Conservation (phyloP, 1,284 basidiomycete species). For the Gastroboletus turbinatus region DNA sequence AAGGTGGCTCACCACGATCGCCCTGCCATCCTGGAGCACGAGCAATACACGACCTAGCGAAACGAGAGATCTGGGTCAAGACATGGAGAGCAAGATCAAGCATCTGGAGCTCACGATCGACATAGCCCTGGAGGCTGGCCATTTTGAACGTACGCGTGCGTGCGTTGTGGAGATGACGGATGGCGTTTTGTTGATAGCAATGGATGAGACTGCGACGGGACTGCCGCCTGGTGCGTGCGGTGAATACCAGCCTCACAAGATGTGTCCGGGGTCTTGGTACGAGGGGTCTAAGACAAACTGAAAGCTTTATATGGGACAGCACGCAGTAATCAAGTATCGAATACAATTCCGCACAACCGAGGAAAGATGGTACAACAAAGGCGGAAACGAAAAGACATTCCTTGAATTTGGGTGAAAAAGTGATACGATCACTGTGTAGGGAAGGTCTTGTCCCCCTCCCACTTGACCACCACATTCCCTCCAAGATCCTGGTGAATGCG, state of each 20-base stretch:
- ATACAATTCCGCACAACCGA: not conserved
- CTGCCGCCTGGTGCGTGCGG: not conserved
- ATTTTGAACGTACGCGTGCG: conserved; percentile 39
- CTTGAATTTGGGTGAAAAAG: not conserved
- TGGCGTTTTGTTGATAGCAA: not conserved
- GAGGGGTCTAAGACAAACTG: not conserved
- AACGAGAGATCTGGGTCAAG: conserved; percentile 1
- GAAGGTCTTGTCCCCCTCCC: conserved; percentile 13
- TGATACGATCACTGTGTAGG: not conserved
- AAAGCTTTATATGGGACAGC: too few relatives aligned
- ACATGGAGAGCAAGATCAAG: conserved; percentile 4
- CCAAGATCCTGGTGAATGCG: conserved; percentile 6
- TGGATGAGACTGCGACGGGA: not conserved
- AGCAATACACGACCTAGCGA: conserved; percentile 69
- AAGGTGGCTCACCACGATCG: conserved; percentile 62
- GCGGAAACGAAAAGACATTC: not conserved
- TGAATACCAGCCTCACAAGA: not conserved
- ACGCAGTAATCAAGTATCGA: not conserved
- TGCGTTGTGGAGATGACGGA: conserved; percentile 10
- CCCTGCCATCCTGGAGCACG: conserved; percentile 88
- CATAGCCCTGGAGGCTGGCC: conserved; percentile 84
- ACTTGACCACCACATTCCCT: not conserved
- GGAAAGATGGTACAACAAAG: not conserved
- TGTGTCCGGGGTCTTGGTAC: conserved; percentile 6
- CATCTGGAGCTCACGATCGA: conserved; percentile 60